Percentiles rank a stretch among this genome's conserved stretches.
These are phyloP conservation scores for Aureobasidium sp. DNA, from an alignment of 2,329 filamentous ascomycete genomes.

Conservation along the genomic window DNA sequence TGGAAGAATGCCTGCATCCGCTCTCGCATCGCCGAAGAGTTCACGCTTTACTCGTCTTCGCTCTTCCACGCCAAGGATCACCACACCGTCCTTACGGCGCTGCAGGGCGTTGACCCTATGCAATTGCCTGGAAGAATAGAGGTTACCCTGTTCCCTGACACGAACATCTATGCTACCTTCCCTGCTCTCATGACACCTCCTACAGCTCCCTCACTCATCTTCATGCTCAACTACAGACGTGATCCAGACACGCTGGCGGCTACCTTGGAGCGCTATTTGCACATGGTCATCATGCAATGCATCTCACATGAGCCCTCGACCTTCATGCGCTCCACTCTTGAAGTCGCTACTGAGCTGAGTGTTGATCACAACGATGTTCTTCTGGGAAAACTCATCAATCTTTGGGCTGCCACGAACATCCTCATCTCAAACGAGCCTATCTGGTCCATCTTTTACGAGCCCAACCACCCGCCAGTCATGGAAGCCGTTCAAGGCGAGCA, in stretches of 20 bases:
- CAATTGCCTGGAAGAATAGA: slow-evolving; percentile 47
- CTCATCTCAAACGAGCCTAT: slow-evolving; percentile 31
- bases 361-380: slow-evolving; percentile 33
- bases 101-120: slow-evolving; percentile 42
- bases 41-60: slow-evolving; percentile 48
- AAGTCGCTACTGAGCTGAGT: slow-evolving; percentile 14
- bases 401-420: slow-evolving; percentile 51
- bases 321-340: slow-evolving; percentile 46
- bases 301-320: slow-evolving; percentile 43
- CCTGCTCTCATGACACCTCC: slow-evolving; percentile 35
- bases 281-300: slow-evolving; percentile 25
- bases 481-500: slow-evolving; percentile 10
- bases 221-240: slow-evolving; percentile 7
- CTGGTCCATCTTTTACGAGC: slow-evolving; percentile 15
- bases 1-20: slow-evolving; percentile 56
- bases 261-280: slow-evolving; percentile 14
- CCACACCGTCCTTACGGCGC: slow-evolving; percentile 43
- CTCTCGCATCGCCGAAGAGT: slow-evolving; percentile 51
- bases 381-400: slow-evolving; percentile 45
- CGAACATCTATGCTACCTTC: slow-evolving; percentile 24
- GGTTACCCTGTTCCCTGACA: slow-evolving; percentile 44
- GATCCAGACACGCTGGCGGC: slow-evolving; percentile 9
- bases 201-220: not conserved
- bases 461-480: slow-evolving; percentile 14
- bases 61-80: slow-evolving; percentile 48